Base-by-base conservation (phyloP, 2,329 filamentous ascomycete genomes). In the Beauveria scarabaeidicola region DNA sequence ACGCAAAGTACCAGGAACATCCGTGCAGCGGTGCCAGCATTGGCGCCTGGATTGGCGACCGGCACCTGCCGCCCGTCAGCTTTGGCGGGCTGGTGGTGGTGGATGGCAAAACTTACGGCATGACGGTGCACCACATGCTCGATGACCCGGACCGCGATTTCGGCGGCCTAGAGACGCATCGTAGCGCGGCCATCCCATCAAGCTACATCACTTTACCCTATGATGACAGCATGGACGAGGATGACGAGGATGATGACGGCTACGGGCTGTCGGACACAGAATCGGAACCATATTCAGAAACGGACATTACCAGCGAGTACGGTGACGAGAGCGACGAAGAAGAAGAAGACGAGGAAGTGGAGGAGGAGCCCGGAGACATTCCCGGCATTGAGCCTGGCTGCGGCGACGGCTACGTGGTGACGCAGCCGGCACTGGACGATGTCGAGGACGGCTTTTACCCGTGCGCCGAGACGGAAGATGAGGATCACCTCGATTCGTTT, bases 101-200 rank as follows among this genome's bases (percentile, higher is more conserved):
- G 1, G 91, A 97, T 68, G 85, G 89, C 59, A 86, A 88, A 70
- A 84, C 90, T 0, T 94, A 91, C 67, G 93, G 93, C 13, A 94
- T 97, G 90, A 97, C 91, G 23, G 93, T 97, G 0, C 93, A 97
- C 68, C 93, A 97, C 72, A 93, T 97, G 85, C 83, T 97, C 2
- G 93, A 97, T 77, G 82, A 86, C 60, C 83, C 82, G 1, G 81
- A 82, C 3, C 72, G 73, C 57, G 75, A 78, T 10, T 74, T 74
- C 40, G 66, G 64, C 1, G 64, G 65, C 10, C 62, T 59, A 25
- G 64, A 72, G 46, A 64, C 66, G 3, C 51, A 65, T 53, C 71
- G 68, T 48, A 79, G 70, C 73, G 80, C 69, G 72, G 77, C 67
- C 40, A 71, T 67, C 59, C 70, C 65, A 1, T 73, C 74, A 17